These are phyloP conservation scores for Sugiyamaella floridensis DNA, from an alignment of 805 yeast genomes.

Conservation along the genomic window DNA sequence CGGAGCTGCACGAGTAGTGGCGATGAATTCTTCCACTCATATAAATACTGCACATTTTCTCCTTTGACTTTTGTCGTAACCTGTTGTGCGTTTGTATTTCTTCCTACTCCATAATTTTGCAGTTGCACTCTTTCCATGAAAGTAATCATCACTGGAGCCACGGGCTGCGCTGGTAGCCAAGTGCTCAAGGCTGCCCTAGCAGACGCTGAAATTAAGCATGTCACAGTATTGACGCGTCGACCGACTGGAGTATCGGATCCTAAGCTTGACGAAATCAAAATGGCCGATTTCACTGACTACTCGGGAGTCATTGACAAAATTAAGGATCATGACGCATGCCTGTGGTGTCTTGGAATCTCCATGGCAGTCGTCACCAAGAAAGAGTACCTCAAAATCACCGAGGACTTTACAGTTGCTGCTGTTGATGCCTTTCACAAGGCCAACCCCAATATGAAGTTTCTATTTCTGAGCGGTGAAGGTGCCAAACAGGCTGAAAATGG, in stretches of 20 bases:
- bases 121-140: background rate
- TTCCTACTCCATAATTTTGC: background rate
- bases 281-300: constrained; percentile 3
- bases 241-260: constrained; percentile 4
- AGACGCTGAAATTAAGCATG: constrained; percentile 3
- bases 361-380: constrained; percentile 1
- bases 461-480: constrained; percentile 10
- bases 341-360: constrained; percentile 10
- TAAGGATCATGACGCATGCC: constrained; percentile 2
- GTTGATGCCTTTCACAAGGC: constrained; percentile 1
- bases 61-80: background rate
- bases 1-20: background rate
- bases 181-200: constrained; percentile 1
- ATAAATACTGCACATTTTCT: background rate
- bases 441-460: constrained; percentile 7
- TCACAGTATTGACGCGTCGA: constrained; percentile 7
- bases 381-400: constrained; percentile 6
- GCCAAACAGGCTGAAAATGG: constrained; percentile 6
- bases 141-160: constrained; percentile 8
- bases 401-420: constrained; percentile 8
- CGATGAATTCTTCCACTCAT: background rate
- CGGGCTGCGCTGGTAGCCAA: constrained; percentile 6
- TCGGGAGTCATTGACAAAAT: background rate
- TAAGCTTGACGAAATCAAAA: constrained; percentile 5
- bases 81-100: background rate